phyloP scores from a whole-genome alignment of 208 protist species.

The Trypanosoma platydactyli region DNA sequence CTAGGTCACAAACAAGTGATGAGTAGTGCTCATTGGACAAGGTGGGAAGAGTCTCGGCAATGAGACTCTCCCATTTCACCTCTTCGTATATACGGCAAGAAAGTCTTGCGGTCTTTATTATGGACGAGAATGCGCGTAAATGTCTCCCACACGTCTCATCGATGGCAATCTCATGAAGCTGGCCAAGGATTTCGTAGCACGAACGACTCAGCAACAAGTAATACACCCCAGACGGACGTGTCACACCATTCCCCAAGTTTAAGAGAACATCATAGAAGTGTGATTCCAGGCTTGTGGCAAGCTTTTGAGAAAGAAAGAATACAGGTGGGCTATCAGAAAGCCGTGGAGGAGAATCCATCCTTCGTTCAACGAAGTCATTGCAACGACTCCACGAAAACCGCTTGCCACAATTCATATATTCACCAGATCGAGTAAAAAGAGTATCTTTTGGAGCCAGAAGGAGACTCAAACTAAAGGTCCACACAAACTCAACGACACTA shows the following conservation, averaged over 20 bases:
- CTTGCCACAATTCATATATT: neutral
- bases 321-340: slow-evolving; percentile 16
- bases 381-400: neutral
- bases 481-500: slow-evolving; percentile 22
- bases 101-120: slow-evolving; percentile 9
- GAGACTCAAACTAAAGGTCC: slow-evolving; percentile 26
- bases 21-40: neutral
- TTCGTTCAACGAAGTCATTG: neutral
- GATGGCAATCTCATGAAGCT: slow-evolving; percentile 5
- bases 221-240: slow-evolving; percentile 2
- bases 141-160: neutral
- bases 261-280: slow-evolving; percentile 19
- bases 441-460: slow-evolving; percentile 11
- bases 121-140: slow-evolving; percentile 6
- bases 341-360: neutral
- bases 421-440: slow-evolving; percentile 2
- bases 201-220: slow-evolving; percentile 10
- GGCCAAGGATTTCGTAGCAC: slow-evolving; percentile 18
- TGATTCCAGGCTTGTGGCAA: slow-evolving; percentile 7
- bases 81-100: slow-evolving; percentile 8
- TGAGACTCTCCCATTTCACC: slow-evolving; percentile 17
- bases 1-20: slow-evolving; percentile 4
- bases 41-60: neutral
- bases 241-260: neutral
- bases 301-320: slow-evolving; percentile 26